Evolutionary conservation across 1,284 basidiomycete genomes (phyloP).

Genomic region (Hymenochaete sp.): DNA sequence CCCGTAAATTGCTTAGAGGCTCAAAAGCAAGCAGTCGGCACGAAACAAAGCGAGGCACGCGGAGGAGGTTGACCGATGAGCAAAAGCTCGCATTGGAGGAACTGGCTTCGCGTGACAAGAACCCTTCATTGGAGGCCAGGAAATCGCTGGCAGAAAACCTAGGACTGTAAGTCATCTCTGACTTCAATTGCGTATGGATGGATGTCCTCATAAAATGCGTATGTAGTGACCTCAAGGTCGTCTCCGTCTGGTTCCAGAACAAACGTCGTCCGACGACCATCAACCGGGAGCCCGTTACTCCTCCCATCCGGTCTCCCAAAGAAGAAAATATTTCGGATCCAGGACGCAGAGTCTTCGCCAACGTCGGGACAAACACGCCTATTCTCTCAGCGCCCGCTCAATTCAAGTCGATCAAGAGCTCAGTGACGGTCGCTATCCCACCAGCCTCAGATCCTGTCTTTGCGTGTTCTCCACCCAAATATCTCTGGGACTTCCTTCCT

Average conservation of each 20-base stretch:
- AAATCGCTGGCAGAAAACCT: slow-evolving; percentile 9
- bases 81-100: slow-evolving; percentile 12
- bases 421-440: no score
- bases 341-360: no score
- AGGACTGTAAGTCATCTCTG: slow-evolving; percentile 7
- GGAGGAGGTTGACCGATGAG: slow-evolving; percentile 8
- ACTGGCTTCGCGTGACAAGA: background rate
- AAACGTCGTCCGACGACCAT: slow-evolving; percentile 12
- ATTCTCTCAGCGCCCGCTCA: no score
- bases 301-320: no score
- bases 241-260: slow-evolving; percentile 18
- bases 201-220: background rate
- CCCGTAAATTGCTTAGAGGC: no score
- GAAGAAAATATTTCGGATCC: no score
- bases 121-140: slow-evolving; percentile 6
- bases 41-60: slow-evolving; percentile 1
- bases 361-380: no score
- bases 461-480: background rate
- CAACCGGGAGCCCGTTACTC: background rate
- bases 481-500: slow-evolving; percentile 21
- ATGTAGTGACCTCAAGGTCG: slow-evolving; percentile 13
- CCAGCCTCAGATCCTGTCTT: background rate
- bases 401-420: background rate
- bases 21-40: background rate
- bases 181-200: background rate